phyloP scores from a whole-genome alignment of 495 filamentous ascomycete genomes.

The Xylaria castorea region DNA sequence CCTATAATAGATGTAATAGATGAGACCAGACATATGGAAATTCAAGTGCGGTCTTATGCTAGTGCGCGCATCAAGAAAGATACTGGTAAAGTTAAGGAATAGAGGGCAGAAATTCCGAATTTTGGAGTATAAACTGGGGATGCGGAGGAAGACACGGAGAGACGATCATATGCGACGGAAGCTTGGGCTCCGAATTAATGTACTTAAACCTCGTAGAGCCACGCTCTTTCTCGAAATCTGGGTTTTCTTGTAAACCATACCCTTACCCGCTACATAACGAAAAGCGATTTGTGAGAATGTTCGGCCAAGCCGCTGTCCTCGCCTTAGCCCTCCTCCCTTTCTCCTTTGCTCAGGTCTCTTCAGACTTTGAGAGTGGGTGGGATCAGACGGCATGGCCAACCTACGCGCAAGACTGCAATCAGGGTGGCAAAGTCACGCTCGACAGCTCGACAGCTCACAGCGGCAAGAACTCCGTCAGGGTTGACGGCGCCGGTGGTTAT shows the following conservation, averaged over 20 bases:
- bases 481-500: conserved; percentile 60
- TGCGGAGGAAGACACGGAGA: conserved; percentile 12
- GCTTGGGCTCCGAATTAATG: conserved; percentile 24
- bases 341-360: conserved; percentile 58
- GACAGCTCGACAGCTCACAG: conserved; percentile 58
- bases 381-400: conserved; percentile 60
- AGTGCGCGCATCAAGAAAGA: neutral
- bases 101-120: conserved; percentile 27
- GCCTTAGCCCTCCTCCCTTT: conserved; percentile 54
- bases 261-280: neutral
- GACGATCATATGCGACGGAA: conserved; percentile 24
- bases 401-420: conserved; percentile 63
- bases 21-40: neutral
- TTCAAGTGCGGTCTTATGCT: neutral
- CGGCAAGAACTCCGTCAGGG: conserved; percentile 62
- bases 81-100: neutral
- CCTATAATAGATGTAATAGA: neutral
- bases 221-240: neutral
- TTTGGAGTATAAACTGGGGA: conserved; percentile 19
- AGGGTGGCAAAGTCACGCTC: conserved; percentile 61
- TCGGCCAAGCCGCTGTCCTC: conserved; percentile 51
- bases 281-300: conserved; percentile 41
- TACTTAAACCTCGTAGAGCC: conserved; percentile 10
- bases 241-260: neutral
- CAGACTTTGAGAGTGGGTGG: conserved; percentile 62